Percentiles rank a stretch among this genome's conserved stretches.
Conservation (phyloP, 352 stramenopile species). For the Phytophthora pisi region DNA sequence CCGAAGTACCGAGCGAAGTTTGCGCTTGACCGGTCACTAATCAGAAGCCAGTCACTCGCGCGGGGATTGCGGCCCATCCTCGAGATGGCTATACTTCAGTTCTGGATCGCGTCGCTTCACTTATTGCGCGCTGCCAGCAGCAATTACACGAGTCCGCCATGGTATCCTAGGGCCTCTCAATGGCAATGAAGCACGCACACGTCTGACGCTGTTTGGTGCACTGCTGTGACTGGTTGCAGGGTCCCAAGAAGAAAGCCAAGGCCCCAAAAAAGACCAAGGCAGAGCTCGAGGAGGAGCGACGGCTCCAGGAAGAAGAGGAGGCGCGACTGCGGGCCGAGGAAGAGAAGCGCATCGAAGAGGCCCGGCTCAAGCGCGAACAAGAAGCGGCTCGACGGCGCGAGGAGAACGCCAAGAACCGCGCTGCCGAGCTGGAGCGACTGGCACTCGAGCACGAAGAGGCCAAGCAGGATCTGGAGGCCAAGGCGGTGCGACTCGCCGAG, state of each 20-base stretch:
- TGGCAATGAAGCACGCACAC: neutral
- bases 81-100: constrained; percentile 18
- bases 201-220: neutral
- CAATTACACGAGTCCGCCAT: neutral
- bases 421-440: constrained; percentile 70
- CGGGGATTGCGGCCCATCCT: constrained; percentile 14
- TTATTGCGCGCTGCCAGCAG: neutral
- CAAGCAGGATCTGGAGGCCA: constrained; percentile 61
- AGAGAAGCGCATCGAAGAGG: constrained; percentile 74
- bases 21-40: constrained; percentile 22
- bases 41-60: neutral
- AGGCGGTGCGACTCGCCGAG: constrained; percentile 60
- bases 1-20: neutral
- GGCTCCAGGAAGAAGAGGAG: constrained; percentile 79
- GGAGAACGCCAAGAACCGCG: constrained; percentile 66
- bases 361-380: constrained; percentile 59
- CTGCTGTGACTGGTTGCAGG: constrained; percentile 31
- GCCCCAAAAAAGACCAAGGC: constrained; percentile 84
- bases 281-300: constrained; percentile 76
- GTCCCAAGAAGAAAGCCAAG: constrained; percentile 82
- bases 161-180: neutral
- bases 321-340: constrained; percentile 62
- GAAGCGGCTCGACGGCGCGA: constrained; percentile 66
- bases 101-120: constrained; percentile 32
- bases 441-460: constrained; percentile 54